Evolutionary conservation across 352 stramenopile genomes (phyloP).

Genomic region (Stramenopiles sp.): DNA sequence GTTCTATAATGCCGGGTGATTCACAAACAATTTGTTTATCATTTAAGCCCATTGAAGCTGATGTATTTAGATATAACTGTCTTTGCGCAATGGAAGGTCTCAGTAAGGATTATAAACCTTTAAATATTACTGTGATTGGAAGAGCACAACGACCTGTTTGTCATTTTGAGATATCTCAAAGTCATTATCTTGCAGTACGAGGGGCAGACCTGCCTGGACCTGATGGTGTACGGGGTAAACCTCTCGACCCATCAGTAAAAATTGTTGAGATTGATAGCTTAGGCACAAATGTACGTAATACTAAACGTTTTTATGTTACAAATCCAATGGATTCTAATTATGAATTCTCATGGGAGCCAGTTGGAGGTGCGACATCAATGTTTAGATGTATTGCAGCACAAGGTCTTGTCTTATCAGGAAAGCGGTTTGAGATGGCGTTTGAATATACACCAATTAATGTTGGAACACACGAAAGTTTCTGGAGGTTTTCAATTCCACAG

Average conservation of each 20-base stretch:
- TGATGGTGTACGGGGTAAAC: constrained; percentile 15
- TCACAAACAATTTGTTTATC: too few relatives aligned
- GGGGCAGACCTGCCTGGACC: neutral
- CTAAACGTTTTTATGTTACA: constrained; percentile 48
- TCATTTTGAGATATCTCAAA: constrained; percentile 54
- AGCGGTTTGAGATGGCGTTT: constrained; percentile 72
- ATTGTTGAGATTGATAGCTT: constrained; percentile 62
- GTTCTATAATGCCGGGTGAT: too few relatives aligned
- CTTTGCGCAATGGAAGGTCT: too few relatives aligned
- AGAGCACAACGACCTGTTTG: constrained; percentile 39
- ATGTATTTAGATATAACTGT: too few relatives aligned
- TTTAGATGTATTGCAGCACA: constrained; percentile 52
- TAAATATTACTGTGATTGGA: constrained; percentile 20
- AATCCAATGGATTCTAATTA: constrained; percentile 65
- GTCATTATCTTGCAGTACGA: constrained; percentile 32
- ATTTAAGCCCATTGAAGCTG: too few relatives aligned
- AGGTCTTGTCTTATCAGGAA: constrained; percentile 50
- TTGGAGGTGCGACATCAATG: constrained; percentile 23
- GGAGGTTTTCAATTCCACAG: constrained; percentile 40
- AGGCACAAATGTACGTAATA: constrained; percentile 50
- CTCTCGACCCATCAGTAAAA: constrained; percentile 36
- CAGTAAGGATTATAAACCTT: too few relatives aligned
- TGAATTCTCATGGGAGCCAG: constrained; percentile 50
- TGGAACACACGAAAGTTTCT: constrained; percentile 53
- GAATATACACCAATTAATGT: constrained; percentile 58